Evolutionary conservation across 257 asterid genomes (phyloP).

Genomic region (Solanum piurae): DNA sequence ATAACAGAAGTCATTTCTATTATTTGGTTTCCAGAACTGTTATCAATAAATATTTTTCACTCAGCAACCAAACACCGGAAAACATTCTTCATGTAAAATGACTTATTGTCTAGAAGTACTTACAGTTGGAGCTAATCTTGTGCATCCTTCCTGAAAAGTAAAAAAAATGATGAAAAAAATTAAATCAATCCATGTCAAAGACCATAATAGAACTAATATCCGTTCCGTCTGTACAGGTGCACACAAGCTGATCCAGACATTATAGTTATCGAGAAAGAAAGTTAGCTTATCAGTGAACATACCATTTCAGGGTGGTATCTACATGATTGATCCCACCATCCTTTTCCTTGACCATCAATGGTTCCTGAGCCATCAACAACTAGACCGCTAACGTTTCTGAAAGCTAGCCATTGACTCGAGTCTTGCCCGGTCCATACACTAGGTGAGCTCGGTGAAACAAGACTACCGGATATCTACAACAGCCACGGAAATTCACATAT

Average conservation of each 20-base stretch:
- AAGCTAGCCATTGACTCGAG: constrained; percentile 47
- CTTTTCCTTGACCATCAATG: constrained; percentile 45
- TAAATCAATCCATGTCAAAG: not conserved
- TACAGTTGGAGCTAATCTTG: constrained; percentile 77
- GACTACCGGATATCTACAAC: constrained; percentile 39
- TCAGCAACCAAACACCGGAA: not conserved
- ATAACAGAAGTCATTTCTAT: not conserved
- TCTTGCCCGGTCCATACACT: constrained; percentile 32
- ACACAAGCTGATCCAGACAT: not conserved
- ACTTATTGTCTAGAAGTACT: constrained; percentile 10
- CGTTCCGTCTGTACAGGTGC: too few species aligned
- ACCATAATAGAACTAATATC: not conserved
- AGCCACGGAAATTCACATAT: not conserved
- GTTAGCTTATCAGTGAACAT: not conserved
- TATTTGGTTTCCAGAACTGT: not conserved
- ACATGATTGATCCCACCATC: constrained; percentile 86
- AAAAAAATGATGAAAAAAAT: not conserved
- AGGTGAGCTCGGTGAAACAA: constrained; percentile 52
- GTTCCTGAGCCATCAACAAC: constrained; percentile 39
- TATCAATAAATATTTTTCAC: not conserved
- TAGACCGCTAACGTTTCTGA: constrained; percentile 32
- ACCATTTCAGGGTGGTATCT: constrained; percentile 42
- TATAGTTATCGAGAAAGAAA: not conserved
- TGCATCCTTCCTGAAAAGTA: constrained; percentile 48
- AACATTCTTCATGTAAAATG: not conserved